Percentiles rank a stretch among this genome's conserved stretches.
Evolutionary conservation across 805 yeast species (phyloP).

Genomic region (Candida nemodendra): DNA sequence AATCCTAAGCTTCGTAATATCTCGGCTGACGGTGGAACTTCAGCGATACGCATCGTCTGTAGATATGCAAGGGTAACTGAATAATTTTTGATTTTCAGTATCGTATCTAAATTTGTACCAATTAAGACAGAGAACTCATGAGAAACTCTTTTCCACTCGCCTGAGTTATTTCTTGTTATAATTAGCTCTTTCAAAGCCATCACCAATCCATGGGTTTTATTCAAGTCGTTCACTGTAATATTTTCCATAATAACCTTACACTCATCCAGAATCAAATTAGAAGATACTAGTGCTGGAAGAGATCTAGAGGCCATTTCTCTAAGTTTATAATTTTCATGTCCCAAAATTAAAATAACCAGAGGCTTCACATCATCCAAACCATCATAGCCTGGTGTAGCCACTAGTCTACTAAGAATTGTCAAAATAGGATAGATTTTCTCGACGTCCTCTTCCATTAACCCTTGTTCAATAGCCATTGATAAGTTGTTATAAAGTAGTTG

Average conservation of each 20-base stretch:
- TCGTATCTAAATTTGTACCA: conserved; percentile 20
- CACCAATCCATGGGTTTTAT: conserved; percentile 58
- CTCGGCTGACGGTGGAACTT: conserved; percentile 1
- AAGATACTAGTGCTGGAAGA: conserved; percentile 47
- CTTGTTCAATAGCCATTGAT: conserved; percentile 26
- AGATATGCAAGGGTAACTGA: conserved; percentile 25
- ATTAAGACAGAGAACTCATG: conserved; percentile 28
- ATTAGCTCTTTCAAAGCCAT: conserved; percentile 45
- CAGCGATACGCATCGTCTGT: conserved; percentile 12
- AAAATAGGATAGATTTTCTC: conserved; percentile 76
- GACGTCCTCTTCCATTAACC: conserved; percentile 32
- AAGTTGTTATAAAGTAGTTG: conserved; percentile 47
- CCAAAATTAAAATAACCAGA: conserved; percentile 47
- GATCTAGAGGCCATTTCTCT: conserved; percentile 85
- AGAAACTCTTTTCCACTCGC: conserved; percentile 26
- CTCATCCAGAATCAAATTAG: conserved; percentile 31
- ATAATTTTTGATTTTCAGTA: conserved; percentile 19
- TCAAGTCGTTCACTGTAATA: conserved; percentile 31
- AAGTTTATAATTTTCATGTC: conserved; percentile 69
- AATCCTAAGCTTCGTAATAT: conserved; percentile 29
- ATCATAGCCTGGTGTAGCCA: conserved; percentile 54
- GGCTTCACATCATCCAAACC: conserved; percentile 54
- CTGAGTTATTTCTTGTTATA: conserved; percentile 15
- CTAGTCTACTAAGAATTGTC: conserved; percentile 66
- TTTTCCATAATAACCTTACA: conserved; percentile 18